Percentiles rank a stretch among this genome's conserved stretches.
These are phyloP conservation scores for Dentipellis sp. DNA, from an alignment of 768 basidiomycete genomes.

Conservation along the genomic window DNA sequence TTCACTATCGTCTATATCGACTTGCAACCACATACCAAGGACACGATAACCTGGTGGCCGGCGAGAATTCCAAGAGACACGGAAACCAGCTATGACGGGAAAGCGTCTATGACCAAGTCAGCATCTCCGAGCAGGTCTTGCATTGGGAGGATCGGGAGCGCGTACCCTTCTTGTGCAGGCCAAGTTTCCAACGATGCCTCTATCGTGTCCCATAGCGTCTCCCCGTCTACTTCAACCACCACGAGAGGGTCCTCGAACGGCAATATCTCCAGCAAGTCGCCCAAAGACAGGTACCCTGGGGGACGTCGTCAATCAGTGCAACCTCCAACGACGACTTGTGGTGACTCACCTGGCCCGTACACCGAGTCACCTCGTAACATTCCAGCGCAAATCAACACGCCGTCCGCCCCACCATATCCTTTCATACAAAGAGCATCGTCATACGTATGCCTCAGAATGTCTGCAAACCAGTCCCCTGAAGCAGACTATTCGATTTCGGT, in stretches of 20 bases:
- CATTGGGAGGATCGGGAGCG: too few species aligned
- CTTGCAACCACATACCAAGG: slow-evolving; percentile 53
- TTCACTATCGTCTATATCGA: slow-evolving; percentile 19
- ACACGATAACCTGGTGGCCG: slow-evolving; percentile 64
- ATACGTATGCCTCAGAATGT: slow-evolving; percentile 76
- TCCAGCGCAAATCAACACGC: slow-evolving; percentile 74
- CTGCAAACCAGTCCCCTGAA: slow-evolving; percentile 77
- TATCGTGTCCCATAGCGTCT: slow-evolving; percentile 69
- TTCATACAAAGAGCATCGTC: slow-evolving; percentile 57
- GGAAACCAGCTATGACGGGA: slow-evolving; percentile 78
- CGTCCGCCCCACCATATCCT: slow-evolving; percentile 59
- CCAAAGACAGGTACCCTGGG: slow-evolving; percentile 65
- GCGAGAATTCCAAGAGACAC: slow-evolving; percentile 81
- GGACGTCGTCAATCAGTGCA: not conserved
- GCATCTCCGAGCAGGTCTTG: not conserved
- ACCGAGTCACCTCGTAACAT: slow-evolving; percentile 79
- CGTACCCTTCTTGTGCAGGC: slow-evolving; percentile 87
- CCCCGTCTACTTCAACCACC: slow-evolving; percentile 73
- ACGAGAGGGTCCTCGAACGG: slow-evolving; percentile 84
- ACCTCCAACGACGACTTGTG: not conserved
- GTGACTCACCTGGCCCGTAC: slow-evolving; percentile 64
- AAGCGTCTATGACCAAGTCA: slow-evolving; percentile 51
- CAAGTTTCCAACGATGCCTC: slow-evolving; percentile 67
- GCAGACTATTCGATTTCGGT: slow-evolving; percentile 39
- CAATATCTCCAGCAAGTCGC: slow-evolving; percentile 81